Conservation (phyloP, 257 asterid genomes). For the Lavandula angustifolia region DNA sequence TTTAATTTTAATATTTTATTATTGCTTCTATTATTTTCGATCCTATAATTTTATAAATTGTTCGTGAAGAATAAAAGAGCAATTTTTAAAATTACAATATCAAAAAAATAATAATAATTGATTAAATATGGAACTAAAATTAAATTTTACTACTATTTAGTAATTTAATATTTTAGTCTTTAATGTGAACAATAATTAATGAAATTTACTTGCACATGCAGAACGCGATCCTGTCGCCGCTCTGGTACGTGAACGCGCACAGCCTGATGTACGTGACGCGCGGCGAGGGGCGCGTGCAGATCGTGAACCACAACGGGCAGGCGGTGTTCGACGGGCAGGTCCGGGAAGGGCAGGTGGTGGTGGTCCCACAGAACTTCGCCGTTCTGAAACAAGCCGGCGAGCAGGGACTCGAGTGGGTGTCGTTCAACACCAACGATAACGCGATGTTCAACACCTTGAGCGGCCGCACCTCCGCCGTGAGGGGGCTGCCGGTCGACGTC, state of each 20-base stretch:
- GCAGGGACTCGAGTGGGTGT: constrained; percentile 65
- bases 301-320: constrained; percentile 64
- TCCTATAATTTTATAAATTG: no score
- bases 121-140: no score
- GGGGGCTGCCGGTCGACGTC: constrained; percentile 58
- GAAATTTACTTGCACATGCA: constrained; percentile 16
- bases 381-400: constrained; percentile 59
- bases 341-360: constrained; percentile 56
- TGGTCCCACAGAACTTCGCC: constrained; percentile 69
- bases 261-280: constrained; percentile 47
- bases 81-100: no score
- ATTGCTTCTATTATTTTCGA: no score
- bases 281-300: constrained; percentile 53
- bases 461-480: constrained; percentile 71
- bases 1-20: no score
- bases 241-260: constrained; percentile 68
- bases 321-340: constrained; percentile 55
- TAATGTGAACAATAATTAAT: no score
- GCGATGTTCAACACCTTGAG: constrained; percentile 64
- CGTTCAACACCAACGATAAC: constrained; percentile 66
- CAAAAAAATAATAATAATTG: no score
- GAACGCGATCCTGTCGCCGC: constrained; percentile 68
- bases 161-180: no score
- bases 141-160: no score
- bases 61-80: no score